These are phyloP conservation scores for Bondarzewia mesenterica DNA, from an alignment of 1,284 basidiomycete genomes.

Conservation along the genomic window DNA sequence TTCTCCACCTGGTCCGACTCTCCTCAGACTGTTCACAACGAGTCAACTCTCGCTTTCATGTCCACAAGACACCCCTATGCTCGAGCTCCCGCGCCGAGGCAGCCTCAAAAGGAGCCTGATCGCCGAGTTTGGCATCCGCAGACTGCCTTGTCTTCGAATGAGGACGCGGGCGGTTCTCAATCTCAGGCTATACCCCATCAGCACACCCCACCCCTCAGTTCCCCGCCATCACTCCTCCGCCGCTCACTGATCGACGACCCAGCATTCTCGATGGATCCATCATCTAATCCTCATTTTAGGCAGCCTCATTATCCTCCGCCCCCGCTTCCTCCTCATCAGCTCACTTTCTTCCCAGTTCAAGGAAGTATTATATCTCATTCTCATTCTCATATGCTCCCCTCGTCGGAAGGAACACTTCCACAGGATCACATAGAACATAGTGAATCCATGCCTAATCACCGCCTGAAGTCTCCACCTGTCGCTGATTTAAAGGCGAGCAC, in stretches of 20 bases:
- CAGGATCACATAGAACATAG: neutral
- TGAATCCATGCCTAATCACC: neutral
- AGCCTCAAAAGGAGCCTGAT: constrained; percentile 1
- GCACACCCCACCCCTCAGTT: constrained; percentile 8
- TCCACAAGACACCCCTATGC: constrained; percentile 4
- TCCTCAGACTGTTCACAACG: constrained; percentile 5
- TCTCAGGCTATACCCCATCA: constrained; percentile 6
- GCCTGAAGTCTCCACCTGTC: neutral
- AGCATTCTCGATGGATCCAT: constrained; percentile 29
- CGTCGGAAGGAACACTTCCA: neutral
- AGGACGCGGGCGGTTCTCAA: neutral
- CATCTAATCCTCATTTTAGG: constrained; percentile 23
- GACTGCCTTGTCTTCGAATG: neutral
- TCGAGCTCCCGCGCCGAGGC: neutral
- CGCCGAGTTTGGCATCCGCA: constrained; percentile 8
- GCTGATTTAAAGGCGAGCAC: neutral
- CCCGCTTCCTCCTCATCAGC: neutral
- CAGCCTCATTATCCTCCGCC: constrained; percentile 5
- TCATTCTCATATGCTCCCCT: neutral
- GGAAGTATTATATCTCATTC: neutral
- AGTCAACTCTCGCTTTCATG: constrained; percentile 9
- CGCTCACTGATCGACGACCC: constrained; percentile 21
- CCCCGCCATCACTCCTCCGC: constrained; percentile 7
- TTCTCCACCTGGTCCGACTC: constrained; percentile 7
- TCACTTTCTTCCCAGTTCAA: neutral